phyloP scores from a whole-genome alignment of 106 monocot species.

The Amphibolis antarctica region DNA sequence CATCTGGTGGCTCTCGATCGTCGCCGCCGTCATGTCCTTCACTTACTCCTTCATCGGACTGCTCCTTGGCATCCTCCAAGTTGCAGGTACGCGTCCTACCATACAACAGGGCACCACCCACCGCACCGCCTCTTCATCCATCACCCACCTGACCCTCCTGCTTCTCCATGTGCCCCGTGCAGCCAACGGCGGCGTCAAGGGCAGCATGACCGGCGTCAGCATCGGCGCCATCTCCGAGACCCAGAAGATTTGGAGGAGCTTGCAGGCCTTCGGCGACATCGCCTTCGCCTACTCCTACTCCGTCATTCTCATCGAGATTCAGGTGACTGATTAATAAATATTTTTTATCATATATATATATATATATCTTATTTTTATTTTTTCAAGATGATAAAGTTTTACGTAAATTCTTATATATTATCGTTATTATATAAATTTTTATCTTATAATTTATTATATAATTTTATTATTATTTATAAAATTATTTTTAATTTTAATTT shows the following conservation, averaged over 20 bases:
- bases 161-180: not conserved
- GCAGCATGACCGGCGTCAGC: slow-evolving; percentile 23
- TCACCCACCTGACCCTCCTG: too few relatives aligned
- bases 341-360: too few relatives aligned
- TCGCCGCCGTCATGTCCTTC: slow-evolving; percentile 44
- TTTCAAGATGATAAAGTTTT: not conserved
- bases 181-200: slow-evolving; percentile 41
- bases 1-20: slow-evolving; percentile 36
- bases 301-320: slow-evolving; percentile 48
- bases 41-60: slow-evolving; percentile 44
- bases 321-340: slow-evolving; percentile 14
- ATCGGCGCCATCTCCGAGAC: slow-evolving; percentile 29
- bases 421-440: too few relatives aligned
- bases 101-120: too few relatives aligned
- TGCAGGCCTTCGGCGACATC: slow-evolving; percentile 45
- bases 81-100: slow-evolving; percentile 29
- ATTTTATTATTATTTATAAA: too few relatives aligned
- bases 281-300: slow-evolving; percentile 52
- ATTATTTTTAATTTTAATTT: too few relatives aligned
- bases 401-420: too few relatives aligned
- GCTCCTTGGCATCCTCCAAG: slow-evolving; percentile 25
- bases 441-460: too few relatives aligned
- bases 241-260: slow-evolving; percentile 34
- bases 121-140: not conserved
- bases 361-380: too few relatives aligned